Evolutionary conservation across 2,329 filamentous ascomycete genomes (phyloP).

Genomic region (Chaetomium strumarium): DNA sequence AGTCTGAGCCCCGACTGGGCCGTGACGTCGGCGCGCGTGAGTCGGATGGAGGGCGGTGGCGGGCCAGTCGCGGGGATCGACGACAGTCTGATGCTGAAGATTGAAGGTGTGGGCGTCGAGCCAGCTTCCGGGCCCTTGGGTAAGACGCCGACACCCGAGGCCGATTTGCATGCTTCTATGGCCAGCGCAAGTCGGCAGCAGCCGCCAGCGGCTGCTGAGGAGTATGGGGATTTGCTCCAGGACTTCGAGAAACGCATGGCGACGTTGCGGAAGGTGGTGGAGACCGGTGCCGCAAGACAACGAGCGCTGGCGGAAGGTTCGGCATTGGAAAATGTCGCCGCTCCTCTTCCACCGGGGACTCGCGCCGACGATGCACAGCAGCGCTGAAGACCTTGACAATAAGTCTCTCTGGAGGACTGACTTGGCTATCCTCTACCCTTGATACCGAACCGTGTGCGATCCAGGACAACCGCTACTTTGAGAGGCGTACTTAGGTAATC

Average conservation of each 20-base stretch:
- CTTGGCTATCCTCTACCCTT: too few relatives aligned
- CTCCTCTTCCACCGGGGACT: background rate
- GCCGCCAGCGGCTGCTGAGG: constrained; percentile 33
- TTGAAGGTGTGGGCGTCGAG: constrained; percentile 47
- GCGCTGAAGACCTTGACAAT: too few relatives aligned
- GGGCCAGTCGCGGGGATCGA: constrained; percentile 27
- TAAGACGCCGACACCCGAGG: constrained; percentile 17
- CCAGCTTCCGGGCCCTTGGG: constrained; percentile 11
- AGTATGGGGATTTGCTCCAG: constrained; percentile 46
- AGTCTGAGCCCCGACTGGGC: constrained; percentile 72
- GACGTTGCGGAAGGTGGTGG: constrained; percentile 48
- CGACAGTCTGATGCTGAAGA: constrained; percentile 49
- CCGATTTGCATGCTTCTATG: constrained; percentile 26
- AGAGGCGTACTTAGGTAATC: too few relatives aligned
- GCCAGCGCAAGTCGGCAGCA: constrained; percentile 30
- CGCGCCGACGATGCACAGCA: background rate
- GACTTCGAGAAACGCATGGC: constrained; percentile 55
- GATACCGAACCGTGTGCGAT: too few relatives aligned
- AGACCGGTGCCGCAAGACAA: constrained; percentile 43
- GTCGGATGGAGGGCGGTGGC: constrained; percentile 34
- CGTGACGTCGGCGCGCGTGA: constrained; percentile 42
- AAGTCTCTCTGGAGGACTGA: too few relatives aligned
- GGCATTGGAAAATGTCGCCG: background rate
- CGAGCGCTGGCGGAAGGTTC: constrained; percentile 14
- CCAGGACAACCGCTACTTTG: too few relatives aligned